Conservation (phyloP, 805 yeast species). For the Isabelozyma rhagii region DNA sequence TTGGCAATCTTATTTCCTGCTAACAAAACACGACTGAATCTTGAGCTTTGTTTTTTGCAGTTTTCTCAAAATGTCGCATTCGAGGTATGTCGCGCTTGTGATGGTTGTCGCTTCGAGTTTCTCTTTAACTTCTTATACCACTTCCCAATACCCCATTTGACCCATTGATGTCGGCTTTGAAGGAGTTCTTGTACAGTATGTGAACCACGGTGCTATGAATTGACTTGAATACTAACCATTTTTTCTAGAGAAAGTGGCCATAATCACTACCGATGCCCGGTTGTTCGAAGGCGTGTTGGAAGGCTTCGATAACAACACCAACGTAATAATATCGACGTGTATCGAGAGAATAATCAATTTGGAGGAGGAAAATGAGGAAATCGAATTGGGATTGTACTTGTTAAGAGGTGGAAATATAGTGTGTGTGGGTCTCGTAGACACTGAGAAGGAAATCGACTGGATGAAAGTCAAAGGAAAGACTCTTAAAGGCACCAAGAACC, state of each 20-base stretch:
- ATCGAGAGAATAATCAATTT: conserved; percentile 48
- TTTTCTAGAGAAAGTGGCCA: conserved; percentile 32
- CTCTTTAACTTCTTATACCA: too few species aligned
- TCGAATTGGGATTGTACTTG: conserved; percentile 47
- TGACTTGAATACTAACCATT: conserved; percentile 15
- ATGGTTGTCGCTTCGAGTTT: too few species aligned
- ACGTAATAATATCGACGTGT: conserved; percentile 52
- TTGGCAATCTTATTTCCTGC: too few species aligned
- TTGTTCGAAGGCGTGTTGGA: conserved; percentile 40
- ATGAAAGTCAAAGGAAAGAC: conserved; percentile 24
- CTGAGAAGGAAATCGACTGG: conserved; percentile 43
- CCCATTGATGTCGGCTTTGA: conserved; percentile 26
- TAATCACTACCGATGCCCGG: conserved; percentile 43
- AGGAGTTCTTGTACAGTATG: conserved; percentile 32
- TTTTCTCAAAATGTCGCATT: too few species aligned
- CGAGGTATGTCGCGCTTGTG: too few species aligned
- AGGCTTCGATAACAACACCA: conserved; percentile 67
- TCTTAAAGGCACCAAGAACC: conserved; percentile 39
- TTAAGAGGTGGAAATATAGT: conserved; percentile 60
- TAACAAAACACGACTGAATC: too few species aligned
- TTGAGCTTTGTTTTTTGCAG: too few species aligned
- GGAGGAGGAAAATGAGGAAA: conserved; percentile 39
- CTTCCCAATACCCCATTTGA: background rate
- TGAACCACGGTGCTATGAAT: conserved; percentile 2
- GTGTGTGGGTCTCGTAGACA: conserved; percentile 52